phyloP scores from a whole-genome alignment of 768 basidiomycete species.

The Flagelloscypha sp. region DNA sequence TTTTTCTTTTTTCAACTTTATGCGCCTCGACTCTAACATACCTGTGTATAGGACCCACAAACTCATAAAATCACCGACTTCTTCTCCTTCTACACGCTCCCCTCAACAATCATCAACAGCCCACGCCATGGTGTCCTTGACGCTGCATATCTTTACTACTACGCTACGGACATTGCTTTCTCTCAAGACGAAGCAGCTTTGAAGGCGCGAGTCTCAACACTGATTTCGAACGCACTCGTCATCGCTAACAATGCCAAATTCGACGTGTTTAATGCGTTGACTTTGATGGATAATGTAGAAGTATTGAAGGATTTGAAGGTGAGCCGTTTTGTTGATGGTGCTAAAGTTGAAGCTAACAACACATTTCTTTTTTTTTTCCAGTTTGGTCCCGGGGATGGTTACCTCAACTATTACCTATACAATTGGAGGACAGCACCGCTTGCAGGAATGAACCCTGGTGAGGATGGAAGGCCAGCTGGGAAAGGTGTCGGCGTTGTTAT shows the following conservation, averaged over 20 bases:
- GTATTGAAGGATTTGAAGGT: constrained; percentile 84
- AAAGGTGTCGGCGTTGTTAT: constrained; percentile 89
- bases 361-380: constrained; percentile 22
- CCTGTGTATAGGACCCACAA: constrained; percentile 59
- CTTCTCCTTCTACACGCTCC: constrained; percentile 94
- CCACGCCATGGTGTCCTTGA: constrained; percentile 68
- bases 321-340: constrained; percentile 17
- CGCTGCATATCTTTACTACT: constrained; percentile 94
- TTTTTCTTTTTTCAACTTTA: neutral
- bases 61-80: constrained; percentile 88
- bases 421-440: constrained; percentile 87
- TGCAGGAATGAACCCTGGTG: constrained; percentile 57
- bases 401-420: constrained; percentile 87
- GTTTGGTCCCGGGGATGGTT: constrained; percentile 92
- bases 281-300: constrained; percentile 85
- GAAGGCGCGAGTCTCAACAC: constrained; percentile 57
- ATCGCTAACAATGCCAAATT: constrained; percentile 80
- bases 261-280: constrained; percentile 94
- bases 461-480: constrained; percentile 45
- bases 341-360: no score
- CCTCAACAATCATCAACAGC: constrained; percentile 83
- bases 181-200: constrained; percentile 49
- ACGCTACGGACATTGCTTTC: constrained; percentile 76
- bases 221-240: constrained; percentile 75
- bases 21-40: constrained; percentile 2